Base-by-base conservation (phyloP, 148 eudicot species). In the Limonium bicolor region DNA sequence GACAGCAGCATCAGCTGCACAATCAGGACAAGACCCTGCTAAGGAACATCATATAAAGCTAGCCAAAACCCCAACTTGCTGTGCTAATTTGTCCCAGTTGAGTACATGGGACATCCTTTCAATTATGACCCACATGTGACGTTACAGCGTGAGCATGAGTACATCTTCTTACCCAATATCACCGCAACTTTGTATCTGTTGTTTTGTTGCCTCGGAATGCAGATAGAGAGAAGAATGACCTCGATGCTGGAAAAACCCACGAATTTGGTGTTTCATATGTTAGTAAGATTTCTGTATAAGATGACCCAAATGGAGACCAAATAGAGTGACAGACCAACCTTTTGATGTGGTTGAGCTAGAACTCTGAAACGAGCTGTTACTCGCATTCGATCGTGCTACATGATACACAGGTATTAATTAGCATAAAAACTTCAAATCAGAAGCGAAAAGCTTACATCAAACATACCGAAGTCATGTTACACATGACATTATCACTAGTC, bases 301-400 rank as follows among this genome's bases (percentile, higher is more conserved):
- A 15, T 10, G 15, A 0, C 10, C 39, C 39, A 11, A 27, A 33
- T 24, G 20, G 16, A 4, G 23, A 40, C 5, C 1, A 2, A 7
- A 30, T 31, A 22, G 27, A 26, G 59, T 67, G 41, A 72, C 68
- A 3, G 72, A 76, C 50, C 61, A 74, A 56, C 68, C 37, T 58
- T 65, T 82, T 43, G 48, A 43, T 18, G 48, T 43, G 10, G 48
- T 20, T 23, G 48, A 43, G 57, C 59, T 67, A 43, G 76, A 65
- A 54, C 73, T 71, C 58, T 70, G 71, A 51, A 55, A 59, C 18
- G 73, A 59, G 48, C 51, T 55, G 48, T 64, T 77, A 65, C 76
- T 59, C 3, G 53, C 40, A 53, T 70, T 72, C 35, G 74, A 62
- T 46, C 76, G 86, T 55, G 67, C 92, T 88, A 71, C 43, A 39